phyloP scores from a whole-genome alignment of 441 rosid species.

The Dalechampia spathulata region DNA sequence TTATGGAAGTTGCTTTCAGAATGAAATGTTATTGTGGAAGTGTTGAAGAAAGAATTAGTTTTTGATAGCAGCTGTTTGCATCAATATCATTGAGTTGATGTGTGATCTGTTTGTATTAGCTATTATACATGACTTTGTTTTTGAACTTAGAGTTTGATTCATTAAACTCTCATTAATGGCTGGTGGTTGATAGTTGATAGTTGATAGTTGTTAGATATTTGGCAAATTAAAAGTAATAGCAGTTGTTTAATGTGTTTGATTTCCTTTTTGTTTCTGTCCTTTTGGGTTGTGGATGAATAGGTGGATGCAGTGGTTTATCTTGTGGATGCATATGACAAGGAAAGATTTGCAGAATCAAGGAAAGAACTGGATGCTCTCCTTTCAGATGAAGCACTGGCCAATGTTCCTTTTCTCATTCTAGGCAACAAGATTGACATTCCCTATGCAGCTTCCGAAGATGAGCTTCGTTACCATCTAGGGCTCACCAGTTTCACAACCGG shows the following conservation, averaged over 20 bases:
- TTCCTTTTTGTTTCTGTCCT: too few relatives aligned
- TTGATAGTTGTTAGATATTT: too few relatives aligned
- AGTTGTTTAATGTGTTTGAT: too few relatives aligned
- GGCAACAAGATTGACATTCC: slow-evolving; percentile 94
- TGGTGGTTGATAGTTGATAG: too few relatives aligned
- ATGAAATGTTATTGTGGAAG: background rate
- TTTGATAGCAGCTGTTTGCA: background rate
- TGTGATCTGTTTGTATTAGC: too few relatives aligned
- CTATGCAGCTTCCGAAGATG: slow-evolving; percentile 87
- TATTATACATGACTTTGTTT: too few relatives aligned
- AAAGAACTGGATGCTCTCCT: slow-evolving; percentile 89
- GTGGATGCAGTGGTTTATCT: slow-evolving; percentile 91
- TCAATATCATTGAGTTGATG: background rate
- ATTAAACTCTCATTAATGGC: too few relatives aligned
- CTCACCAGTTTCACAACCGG: slow-evolving; percentile 89
- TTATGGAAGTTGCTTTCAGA: background rate
- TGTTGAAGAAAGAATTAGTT: background rate
- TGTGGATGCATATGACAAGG: slow-evolving; percentile 92
- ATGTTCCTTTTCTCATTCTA: slow-evolving; percentile 76
- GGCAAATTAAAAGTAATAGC: too few relatives aligned
- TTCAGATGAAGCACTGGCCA: slow-evolving; percentile 71
- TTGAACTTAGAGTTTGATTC: too few relatives aligned
- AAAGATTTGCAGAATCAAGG: slow-evolving; percentile 84
- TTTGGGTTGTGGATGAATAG: too few relatives aligned
- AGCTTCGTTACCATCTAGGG: slow-evolving; percentile 75